Evolutionary conservation across 495 filamentous ascomycete genomes (phyloP), one percentile per base, ranked within the genome.

Genomic region (Melanomma pulvis-pyrius): DNA sequence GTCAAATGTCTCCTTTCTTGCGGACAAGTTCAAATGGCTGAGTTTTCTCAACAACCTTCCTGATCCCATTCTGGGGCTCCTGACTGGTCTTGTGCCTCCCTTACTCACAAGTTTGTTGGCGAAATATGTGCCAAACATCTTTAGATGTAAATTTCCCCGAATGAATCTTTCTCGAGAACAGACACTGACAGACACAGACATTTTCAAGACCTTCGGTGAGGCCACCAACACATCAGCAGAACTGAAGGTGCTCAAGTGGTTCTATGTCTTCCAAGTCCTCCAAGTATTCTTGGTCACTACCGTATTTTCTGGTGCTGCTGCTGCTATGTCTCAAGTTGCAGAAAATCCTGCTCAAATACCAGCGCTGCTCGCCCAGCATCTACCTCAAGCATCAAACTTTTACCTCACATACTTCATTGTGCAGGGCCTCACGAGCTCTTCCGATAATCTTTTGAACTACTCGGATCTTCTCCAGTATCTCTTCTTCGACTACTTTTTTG

Each of bases 321-420:
- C 74, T 1, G 74, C 75, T 1, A 52, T 61, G 0, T 52, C 62
- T 0, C 28, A 74, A 34, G 73, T 79, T 44, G 59, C 61, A 3
- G 22, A 66, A 52, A 49, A 77, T 50, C 75, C 75, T 12, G 28
- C 57, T 0, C 57, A 59, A n/a, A 68, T 75, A 15, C 72, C 76
- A 0, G 46, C 30, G 0, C 39, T 77, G 22, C 71, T 78, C 1
- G 76, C 73, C 15, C 34, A 59, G 41, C 44, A 59, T 49, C 41
- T 79, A 1, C 76, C 76, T 7, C 75, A 65, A 19, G 71, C 76
- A 0, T 73, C 76, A 30, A 77, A 77, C 61, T 79, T 75, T 61
- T 79, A 77, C 68, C 58, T 79, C 17, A 75, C 75, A 0, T 79
- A 76, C 54, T 77, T 79, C 54, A 74, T 79, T 60, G 59, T 79